These are phyloP conservation scores for Talaromyces sp. DNA, from an alignment of 2,329 filamentous ascomycete species.

Conservation along the genomic window DNA sequence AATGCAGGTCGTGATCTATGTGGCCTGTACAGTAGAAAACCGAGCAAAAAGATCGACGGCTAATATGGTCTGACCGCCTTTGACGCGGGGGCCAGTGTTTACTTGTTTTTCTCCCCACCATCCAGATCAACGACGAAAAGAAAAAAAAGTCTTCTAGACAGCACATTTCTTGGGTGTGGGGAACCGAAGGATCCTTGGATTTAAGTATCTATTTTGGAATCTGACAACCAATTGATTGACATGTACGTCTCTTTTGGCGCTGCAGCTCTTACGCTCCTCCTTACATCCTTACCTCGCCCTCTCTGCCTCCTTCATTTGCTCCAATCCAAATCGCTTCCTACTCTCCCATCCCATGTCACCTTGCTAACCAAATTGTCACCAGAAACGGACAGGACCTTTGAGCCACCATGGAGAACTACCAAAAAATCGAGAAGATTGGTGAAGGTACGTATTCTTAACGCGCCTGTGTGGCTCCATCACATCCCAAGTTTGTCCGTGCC, in stretches of 20 bases:
- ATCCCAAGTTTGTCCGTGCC: neutral
- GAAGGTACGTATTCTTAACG: slow-evolving; percentile 67
- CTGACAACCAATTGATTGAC: neutral
- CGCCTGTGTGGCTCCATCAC: neutral
- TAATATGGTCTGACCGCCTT: slow-evolving; percentile 1
- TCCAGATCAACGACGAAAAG: neutral
- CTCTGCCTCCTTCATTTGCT: slow-evolving; percentile 9
- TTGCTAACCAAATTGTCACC: slow-evolving; percentile 3
- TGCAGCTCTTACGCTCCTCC: slow-evolving; percentile 14
- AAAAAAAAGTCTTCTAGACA: neutral
- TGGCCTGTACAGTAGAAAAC: neutral
- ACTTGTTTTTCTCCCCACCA: slow-evolving; percentile 38
- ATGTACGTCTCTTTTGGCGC: slow-evolving; percentile 5
- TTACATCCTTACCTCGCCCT: slow-evolving; percentile 11
- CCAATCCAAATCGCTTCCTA: slow-evolving; percentile 3
- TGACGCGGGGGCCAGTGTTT: slow-evolving; percentile 37
- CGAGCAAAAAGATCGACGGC: neutral
- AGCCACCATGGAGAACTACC: slow-evolving; percentile 83
- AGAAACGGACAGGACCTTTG: neutral
- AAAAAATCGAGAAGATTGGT: slow-evolving; percentile 95
- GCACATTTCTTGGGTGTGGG: slow-evolving; percentile 2
- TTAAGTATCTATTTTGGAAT: neutral
- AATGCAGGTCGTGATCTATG: too few species aligned
- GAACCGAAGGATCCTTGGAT: slow-evolving; percentile 8
- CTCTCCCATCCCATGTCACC: neutral